phyloP scores from a whole-genome alignment of 208 protist genomes.

The Kentomonas sorsogonicus region DNA sequence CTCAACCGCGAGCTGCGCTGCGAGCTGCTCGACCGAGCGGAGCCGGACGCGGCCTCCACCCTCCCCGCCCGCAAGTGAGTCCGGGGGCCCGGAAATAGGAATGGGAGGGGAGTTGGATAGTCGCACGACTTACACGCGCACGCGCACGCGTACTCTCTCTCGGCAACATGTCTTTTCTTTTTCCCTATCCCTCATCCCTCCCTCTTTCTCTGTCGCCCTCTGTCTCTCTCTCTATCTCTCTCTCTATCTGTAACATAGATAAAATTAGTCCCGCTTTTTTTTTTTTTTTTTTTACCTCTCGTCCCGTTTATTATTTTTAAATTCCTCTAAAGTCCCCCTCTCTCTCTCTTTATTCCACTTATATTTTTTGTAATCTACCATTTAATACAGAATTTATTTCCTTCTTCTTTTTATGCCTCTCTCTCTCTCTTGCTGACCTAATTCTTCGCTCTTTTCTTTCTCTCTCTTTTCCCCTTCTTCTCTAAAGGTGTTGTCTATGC shows the following conservation, averaged over 20 bases:
- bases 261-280: not conserved
- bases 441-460: not conserved
- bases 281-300: not conserved
- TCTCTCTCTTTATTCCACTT: too few relatives aligned
- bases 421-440: not conserved
- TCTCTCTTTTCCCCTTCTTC: not conserved
- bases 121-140: not conserved
- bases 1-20: constrained; percentile 76
- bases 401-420: too few relatives aligned
- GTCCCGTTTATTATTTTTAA: not conserved
- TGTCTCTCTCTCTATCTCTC: not conserved
- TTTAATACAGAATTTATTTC: not conserved
- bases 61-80: constrained; percentile 2
- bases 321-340: too few relatives aligned
- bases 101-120: not conserved
- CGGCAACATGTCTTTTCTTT: not conserved
- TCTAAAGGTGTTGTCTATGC: not conserved
- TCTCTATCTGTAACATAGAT: not conserved
- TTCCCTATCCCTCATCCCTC: not conserved
- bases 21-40: constrained; percentile 59
- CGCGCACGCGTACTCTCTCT: not conserved
- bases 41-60: constrained; percentile 23
- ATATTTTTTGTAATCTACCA: too few relatives aligned
- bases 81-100: too few relatives aligned
- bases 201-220: not conserved